Conservation (phyloP, 75 land plant species). For the Picea sitchensis region DNA sequence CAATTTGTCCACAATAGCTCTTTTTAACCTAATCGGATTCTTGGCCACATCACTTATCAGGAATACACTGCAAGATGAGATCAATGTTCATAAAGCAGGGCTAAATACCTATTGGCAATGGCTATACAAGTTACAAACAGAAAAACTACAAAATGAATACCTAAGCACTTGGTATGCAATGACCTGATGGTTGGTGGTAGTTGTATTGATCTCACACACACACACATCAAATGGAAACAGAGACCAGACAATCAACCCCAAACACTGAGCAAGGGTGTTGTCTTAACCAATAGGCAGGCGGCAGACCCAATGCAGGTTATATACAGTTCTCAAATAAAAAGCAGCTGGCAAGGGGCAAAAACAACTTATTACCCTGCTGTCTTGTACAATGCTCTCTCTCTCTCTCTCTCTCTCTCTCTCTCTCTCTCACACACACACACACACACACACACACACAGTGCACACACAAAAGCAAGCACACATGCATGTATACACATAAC, state of each 20-base stretch:
- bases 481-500: too few relatives aligned
- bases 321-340: background rate
- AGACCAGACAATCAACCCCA: conserved; percentile 4
- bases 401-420: too few relatives aligned
- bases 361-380: background rate
- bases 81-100: too few relatives aligned
- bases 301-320: background rate
- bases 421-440: background rate
- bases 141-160: too few relatives aligned
- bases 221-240: conserved; percentile 4
- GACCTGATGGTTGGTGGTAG: background rate
- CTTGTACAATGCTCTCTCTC: background rate
- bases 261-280: background rate
- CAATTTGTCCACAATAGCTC: background rate
- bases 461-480: too few relatives aligned
- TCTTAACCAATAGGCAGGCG: background rate
- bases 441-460: background rate
- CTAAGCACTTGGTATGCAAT: background rate
- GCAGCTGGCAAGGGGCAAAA: background rate
- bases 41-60: background rate
- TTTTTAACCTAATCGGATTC: background rate
- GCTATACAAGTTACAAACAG: too few relatives aligned
- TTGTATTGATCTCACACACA: background rate
- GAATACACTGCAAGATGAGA: too few relatives aligned
- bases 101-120: too few relatives aligned